These are phyloP conservation scores for Rhizomucor miehei DNA, from an alignment of 371 early-diverging fungal genomes.

Conservation along the genomic window DNA sequence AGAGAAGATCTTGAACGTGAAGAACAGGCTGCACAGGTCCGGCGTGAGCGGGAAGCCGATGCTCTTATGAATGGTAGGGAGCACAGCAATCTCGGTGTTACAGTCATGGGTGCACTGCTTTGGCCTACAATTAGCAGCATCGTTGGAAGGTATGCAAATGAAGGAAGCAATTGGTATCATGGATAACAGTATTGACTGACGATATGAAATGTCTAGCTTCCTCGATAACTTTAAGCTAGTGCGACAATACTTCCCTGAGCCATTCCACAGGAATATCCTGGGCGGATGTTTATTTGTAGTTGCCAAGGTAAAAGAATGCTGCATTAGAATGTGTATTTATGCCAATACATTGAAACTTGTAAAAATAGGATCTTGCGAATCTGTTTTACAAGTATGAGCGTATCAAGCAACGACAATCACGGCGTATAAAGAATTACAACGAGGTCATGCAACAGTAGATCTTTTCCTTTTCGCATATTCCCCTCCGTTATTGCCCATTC, in stretches of 20 bases:
- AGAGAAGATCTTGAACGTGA: slow-evolving; percentile 1
- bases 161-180: background rate
- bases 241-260: slow-evolving; percentile 49
- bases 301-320: slow-evolving; percentile 33
- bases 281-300: slow-evolving; percentile 67
- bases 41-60: slow-evolving; percentile 11
- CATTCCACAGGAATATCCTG: slow-evolving; percentile 58
- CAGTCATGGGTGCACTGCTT: slow-evolving; percentile 51
- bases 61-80: slow-evolving; percentile 7
- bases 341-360: background rate
- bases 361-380: slow-evolving; percentile 34
- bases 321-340: background rate
- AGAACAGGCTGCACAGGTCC: too few relatives aligned
- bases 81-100: slow-evolving; percentile 35
- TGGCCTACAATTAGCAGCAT: slow-evolving; percentile 48
- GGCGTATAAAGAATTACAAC: slow-evolving; percentile 32
- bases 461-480: background rate
- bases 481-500: background rate
- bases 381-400: slow-evolving; percentile 42
- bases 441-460: slow-evolving; percentile 6
- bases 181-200: background rate
- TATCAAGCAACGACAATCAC: slow-evolving; percentile 37
- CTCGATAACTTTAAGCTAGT: slow-evolving; percentile 46
- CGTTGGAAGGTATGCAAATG: slow-evolving; percentile 32
- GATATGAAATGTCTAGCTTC: too few relatives aligned